phyloP scores from a whole-genome alignment of 495 filamentous ascomycete genomes.

The Daldinia caldariorum region DNA sequence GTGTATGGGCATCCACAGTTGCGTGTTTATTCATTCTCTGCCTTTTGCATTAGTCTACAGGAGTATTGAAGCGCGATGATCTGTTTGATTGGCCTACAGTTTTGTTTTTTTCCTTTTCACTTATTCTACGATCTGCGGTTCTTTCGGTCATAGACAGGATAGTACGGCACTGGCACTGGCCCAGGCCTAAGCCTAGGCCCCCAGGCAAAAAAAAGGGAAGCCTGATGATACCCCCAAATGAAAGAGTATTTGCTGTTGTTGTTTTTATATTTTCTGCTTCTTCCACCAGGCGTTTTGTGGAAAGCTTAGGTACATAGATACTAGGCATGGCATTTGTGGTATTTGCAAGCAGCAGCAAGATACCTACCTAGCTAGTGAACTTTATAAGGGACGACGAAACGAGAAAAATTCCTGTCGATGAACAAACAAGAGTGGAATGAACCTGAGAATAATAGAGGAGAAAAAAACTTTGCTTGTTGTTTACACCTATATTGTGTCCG shows the following conservation, averaged over 20 bases:
- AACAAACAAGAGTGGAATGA: neutral
- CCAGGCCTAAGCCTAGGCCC: too few relatives aligned
- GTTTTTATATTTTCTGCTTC: neutral
- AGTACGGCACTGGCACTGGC: neutral
- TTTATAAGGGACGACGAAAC: neutral
- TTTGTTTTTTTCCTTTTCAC: neutral
- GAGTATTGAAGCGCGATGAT: neutral
- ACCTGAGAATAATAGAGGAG: too few relatives aligned
- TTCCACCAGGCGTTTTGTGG: neutral
- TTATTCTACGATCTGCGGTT: slow-evolving; percentile 3
- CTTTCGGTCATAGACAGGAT: slow-evolving; percentile 6
- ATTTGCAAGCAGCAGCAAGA: neutral
- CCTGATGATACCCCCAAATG: neutral
- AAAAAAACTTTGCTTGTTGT: too few relatives aligned
- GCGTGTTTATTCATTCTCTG: neutral
- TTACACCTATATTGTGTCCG: too few relatives aligned
- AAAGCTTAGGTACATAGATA: too few relatives aligned
- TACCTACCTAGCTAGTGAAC: neutral
- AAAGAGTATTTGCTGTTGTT: neutral
- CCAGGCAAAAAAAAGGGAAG: neutral
- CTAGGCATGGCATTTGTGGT: too few relatives aligned
- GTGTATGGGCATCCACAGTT: neutral
- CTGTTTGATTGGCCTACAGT: neutral
- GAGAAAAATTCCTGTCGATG: neutral
- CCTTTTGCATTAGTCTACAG: neutral